Evolutionary conservation across 306 rosid genomes (phyloP).

Genomic region (Cicer bijugum): DNA sequence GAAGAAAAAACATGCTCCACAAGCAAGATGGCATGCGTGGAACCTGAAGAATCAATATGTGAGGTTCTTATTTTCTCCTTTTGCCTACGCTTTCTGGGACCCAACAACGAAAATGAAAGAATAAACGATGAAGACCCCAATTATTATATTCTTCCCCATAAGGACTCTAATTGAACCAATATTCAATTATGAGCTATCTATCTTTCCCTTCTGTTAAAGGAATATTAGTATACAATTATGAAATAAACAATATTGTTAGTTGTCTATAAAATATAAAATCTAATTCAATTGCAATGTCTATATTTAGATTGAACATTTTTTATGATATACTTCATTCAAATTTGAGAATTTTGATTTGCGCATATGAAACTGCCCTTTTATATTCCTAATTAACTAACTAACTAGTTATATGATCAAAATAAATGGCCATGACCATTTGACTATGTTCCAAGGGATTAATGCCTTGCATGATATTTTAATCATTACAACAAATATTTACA

Average conservation of each 20-base stretch:
- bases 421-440: not conserved
- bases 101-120: slow-evolving; percentile 10
- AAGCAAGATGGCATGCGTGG: slow-evolving; percentile 31
- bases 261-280: no score
- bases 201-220: slow-evolving; percentile 13
- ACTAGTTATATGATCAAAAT: not conserved
- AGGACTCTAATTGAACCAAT: slow-evolving; percentile 18
- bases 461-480: not conserved
- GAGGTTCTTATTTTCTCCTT: slow-evolving; percentile 14
- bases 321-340: rapidly evolving
- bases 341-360: no score
- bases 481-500: not conserved
- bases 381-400: not conserved
- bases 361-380: no score
- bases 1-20: not conserved
- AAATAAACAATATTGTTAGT: not conserved
- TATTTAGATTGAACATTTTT: no score
- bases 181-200: not conserved
- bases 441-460: not conserved
- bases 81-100: slow-evolving; percentile 40
- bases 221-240: not conserved
- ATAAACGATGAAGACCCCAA: not conserved
- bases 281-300: no score
- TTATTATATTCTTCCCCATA: slow-evolving; percentile 9
- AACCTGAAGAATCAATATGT: slow-evolving; percentile 3